A percentile compares a stretch with the other conserved stretches of the same genome.
These are phyloP conservation scores for thale cress (Arabidopsis thaliana) DNA, from an alignment of 345 rosid genomes.

Conservation along the genomic window TAIR10.1 NC_003071.7:16906501-16907000, in stretches of 20 bases:
- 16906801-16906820: constrained; percentile 47
- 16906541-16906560: constrained; percentile 9
- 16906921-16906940: neutral
- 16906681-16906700: neutral
- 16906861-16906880: constrained; percentile 36
- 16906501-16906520: neutral
- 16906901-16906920: neutral
- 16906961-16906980: constrained; percentile 8
- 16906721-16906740: neutral
- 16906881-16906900: neutral
- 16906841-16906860: constrained; percentile 1
- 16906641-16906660: neutral
- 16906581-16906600: neutral
- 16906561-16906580: neutral
- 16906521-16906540: constrained; percentile 22
- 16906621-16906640: neutral
- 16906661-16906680: neutral
- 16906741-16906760: neutral
- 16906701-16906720: neutral
- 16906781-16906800: constrained; percentile 33
- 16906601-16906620: neutral
- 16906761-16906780: constrained; percentile 1
- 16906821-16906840: constrained; percentile 26
- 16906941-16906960: constrained; percentile 2
- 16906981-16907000: neutral